A percentile compares a stretch with the other conserved stretches of the same genome.
These are phyloP conservation scores for Coccomyxa sp. DNA, from an alignment of 139 green algal genomes.

Conservation along the genomic window DNA sequence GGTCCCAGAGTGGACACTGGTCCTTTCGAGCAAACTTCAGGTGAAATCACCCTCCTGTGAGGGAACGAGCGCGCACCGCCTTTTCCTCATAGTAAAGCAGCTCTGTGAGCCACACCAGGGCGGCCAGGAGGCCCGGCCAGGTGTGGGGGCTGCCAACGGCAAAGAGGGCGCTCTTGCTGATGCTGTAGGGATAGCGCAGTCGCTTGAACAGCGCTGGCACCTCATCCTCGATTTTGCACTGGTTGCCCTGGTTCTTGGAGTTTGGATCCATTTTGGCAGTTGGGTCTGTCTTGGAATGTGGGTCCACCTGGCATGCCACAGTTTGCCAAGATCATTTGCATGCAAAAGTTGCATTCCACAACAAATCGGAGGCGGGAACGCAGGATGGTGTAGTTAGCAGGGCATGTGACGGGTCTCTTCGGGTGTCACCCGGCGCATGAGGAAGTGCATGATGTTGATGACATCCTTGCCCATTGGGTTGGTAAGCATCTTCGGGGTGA, in stretches of 20 bases:
- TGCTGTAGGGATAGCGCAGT: constrained; percentile 88
- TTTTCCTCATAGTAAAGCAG: constrained; percentile 83
- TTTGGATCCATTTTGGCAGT: constrained; percentile 61
- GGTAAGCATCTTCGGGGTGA: constrained; percentile 76
- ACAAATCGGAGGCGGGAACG: no score
- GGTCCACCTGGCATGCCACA: background rate
- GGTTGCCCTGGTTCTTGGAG: constrained; percentile 44
- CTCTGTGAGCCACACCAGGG: constrained; percentile 87
- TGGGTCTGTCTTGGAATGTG: constrained; percentile 8
- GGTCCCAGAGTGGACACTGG: no score
- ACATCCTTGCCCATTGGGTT: constrained; percentile 92
- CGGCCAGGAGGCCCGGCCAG: constrained; percentile 81
- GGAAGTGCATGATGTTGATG: constrained; percentile 77
- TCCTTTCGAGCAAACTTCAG: no score
- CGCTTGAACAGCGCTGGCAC: constrained; percentile 89
- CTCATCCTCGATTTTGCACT: constrained; percentile 82
- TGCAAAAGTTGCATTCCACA: background rate
- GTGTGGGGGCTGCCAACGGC: constrained; percentile 89
- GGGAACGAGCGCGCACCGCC: constrained; percentile 18
- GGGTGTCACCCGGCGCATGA: constrained; percentile 44
- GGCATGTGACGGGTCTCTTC: background rate
- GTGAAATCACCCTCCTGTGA: no score
- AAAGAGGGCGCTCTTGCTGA: constrained; percentile 85
- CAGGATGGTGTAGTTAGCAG: background rate
- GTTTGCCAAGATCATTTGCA: background rate